These are phyloP conservation scores for Periconia sp. DNA, from an alignment of 2,329 filamentous ascomycete genomes.

Conservation along the genomic window DNA sequence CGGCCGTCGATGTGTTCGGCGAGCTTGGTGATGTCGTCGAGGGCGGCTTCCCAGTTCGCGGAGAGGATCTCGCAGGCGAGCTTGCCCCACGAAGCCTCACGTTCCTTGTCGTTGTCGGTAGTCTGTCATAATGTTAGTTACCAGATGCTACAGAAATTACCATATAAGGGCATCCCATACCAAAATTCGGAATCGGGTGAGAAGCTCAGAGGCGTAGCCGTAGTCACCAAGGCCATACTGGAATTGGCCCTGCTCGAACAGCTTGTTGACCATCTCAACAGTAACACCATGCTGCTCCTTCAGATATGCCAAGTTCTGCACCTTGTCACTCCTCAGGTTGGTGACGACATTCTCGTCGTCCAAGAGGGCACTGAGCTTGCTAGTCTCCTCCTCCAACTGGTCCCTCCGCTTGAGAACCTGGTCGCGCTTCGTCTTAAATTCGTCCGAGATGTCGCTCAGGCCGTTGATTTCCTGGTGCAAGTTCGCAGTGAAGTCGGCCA, in stretches of 20 bases:
- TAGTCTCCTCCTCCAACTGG: conserved; percentile 82
- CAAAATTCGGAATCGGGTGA: conserved; percentile 97
- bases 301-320: conserved; percentile 95
- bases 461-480: conserved; percentile 88
- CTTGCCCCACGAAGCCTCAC: conserved; percentile 96
- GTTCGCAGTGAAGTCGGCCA: conserved; percentile 95
- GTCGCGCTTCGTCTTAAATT: conserved; percentile 87
- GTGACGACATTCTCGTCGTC: conserved; percentile 87
- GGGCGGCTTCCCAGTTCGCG: conserved; percentile 87
- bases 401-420: conserved; percentile 82
- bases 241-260: conserved; percentile 95
- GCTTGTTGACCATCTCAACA: conserved; percentile 89
- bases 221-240: conserved; percentile 98
- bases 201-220: conserved; percentile 81
- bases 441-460: conserved; percentile 73
- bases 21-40: conserved; percentile 66
- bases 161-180: conserved; percentile 22
- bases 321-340: conserved; percentile 93
- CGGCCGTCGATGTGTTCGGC: conserved; percentile 83
- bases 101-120: conserved; percentile 97
- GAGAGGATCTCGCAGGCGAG: conserved; percentile 93
- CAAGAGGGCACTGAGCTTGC: conserved; percentile 84
- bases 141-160: background rate
- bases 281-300: conserved; percentile 97
- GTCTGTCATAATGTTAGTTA: conserved; percentile 51